Percentiles rank a stretch among this genome's conserved stretches.
Evolutionary conservation across 2,329 filamentous ascomycete species (phyloP).

Genomic region (Aureobasidium pullulans): DNA sequence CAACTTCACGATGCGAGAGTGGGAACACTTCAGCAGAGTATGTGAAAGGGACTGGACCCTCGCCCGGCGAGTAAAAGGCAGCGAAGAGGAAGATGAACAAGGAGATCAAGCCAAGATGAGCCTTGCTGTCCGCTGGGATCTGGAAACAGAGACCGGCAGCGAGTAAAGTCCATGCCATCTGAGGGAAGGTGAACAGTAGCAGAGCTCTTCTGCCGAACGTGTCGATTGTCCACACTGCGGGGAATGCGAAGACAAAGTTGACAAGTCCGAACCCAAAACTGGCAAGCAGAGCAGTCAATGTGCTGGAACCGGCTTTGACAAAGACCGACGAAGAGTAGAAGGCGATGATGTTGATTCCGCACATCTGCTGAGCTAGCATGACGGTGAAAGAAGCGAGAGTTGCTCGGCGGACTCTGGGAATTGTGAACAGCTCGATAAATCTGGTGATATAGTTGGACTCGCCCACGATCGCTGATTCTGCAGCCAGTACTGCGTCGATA

Average conservation of each 20-base stretch:
- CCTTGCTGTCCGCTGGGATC: slow-evolving; percentile 14
- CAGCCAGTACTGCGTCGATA: slow-evolving; percentile 26
- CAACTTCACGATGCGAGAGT: slow-evolving; percentile 25
- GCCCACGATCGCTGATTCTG: slow-evolving; percentile 24
- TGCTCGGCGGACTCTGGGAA: slow-evolving; percentile 62
- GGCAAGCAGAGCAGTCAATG: slow-evolving; percentile 38
- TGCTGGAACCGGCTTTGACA: slow-evolving; percentile 21
- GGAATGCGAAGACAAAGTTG: slow-evolving; percentile 52
- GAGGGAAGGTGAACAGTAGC: slow-evolving; percentile 42
- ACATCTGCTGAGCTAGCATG: slow-evolving; percentile 64
- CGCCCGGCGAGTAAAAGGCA: slow-evolving; percentile 32
- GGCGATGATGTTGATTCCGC: slow-evolving; percentile 34
- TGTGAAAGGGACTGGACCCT: slow-evolving; percentile 39
- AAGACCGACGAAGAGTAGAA: slow-evolving; percentile 19
- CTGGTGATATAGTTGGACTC: slow-evolving; percentile 33
- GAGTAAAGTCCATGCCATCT: slow-evolving; percentile 43
- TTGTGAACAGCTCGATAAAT: slow-evolving; percentile 55
- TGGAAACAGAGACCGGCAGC: slow-evolving; percentile 45
- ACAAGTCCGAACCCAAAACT: slow-evolving; percentile 53
- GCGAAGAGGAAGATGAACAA: slow-evolving; percentile 37
- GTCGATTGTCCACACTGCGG: slow-evolving; percentile 48
- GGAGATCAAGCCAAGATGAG: slow-evolving; percentile 23
- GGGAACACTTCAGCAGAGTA: slow-evolving; percentile 30
- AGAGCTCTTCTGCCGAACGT: slow-evolving; percentile 27
- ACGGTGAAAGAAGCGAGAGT: slow-evolving; percentile 70